Evolutionary conservation across 495 filamentous ascomycete genomes (phyloP).

Genomic region (Tuber brumale): DNA sequence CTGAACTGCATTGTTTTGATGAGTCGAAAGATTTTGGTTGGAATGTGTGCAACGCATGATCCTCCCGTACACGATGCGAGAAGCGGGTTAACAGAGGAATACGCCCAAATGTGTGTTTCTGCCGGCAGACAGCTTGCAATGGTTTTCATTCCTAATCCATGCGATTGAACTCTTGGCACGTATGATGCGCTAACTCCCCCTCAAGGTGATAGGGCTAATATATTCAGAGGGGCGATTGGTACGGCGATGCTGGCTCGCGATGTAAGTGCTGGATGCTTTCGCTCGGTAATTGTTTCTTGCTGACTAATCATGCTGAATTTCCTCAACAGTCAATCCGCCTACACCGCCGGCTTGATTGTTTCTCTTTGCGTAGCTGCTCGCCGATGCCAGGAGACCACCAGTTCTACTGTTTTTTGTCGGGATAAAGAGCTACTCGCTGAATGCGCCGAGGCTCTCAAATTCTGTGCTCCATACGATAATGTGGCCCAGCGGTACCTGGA

Average conservation of each 20-base stretch:
- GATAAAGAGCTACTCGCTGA: slow-evolving; percentile 20
- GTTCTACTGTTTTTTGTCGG: slow-evolving; percentile 5
- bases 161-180: not conserved
- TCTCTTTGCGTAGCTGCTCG: slow-evolving; percentile 23
- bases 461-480: slow-evolving; percentile 28
- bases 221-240: slow-evolving; percentile 36
- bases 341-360: slow-evolving; percentile 31
- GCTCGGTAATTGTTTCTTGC: not conserved
- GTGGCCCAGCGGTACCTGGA: slow-evolving; percentile 31
- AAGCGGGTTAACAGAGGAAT: slow-evolving; percentile 24
- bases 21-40: slow-evolving; percentile 63
- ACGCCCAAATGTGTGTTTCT: slow-evolving; percentile 35
- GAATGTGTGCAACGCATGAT: not conserved
- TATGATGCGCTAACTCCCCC: slow-evolving; percentile 15
- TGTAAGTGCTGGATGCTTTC: slow-evolving; percentile 16
- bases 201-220: slow-evolving; percentile 39
- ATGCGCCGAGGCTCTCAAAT: slow-evolving; percentile 25
- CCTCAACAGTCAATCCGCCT: slow-evolving; percentile 35
- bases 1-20: slow-evolving; percentile 59
- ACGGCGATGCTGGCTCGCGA: slow-evolving; percentile 38
- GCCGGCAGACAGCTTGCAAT: slow-evolving; percentile 40
- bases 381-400: slow-evolving; percentile 1
- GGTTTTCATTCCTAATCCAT: slow-evolving; percentile 19
- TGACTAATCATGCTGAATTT: not conserved
- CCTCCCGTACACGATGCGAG: not conserved